Percentiles rank a stretch among this genome's conserved stretches.
Evolutionary conservation across 441 rosid genomes (phyloP).

Genomic region (Erodium moschatum): DNA sequence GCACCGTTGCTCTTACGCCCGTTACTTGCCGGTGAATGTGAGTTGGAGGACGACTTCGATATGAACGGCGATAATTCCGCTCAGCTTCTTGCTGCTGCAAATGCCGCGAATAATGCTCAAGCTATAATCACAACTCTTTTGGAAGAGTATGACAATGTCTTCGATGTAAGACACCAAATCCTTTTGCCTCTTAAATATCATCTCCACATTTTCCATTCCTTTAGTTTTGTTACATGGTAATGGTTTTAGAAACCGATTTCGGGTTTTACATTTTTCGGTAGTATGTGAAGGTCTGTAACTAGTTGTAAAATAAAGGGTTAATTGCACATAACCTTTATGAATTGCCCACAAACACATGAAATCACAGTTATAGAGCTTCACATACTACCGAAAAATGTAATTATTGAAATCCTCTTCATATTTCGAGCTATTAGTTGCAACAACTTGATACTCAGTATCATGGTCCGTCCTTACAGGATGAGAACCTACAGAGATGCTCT

Average conservation of each 20-base stretch:
- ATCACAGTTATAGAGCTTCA: background rate
- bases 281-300: background rate
- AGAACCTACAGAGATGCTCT: constrained; percentile 85
- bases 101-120: constrained; percentile 96
- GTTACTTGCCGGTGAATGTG: constrained; percentile 90
- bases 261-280: background rate
- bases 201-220: background rate
- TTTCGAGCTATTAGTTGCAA: background rate
- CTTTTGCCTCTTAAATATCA: constrained; percentile 4
- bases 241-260: constrained; percentile 6
- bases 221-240: constrained; percentile 13
- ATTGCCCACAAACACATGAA: no score
- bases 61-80: constrained; percentile 77
- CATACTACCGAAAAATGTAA: background rate
- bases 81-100: constrained; percentile 99
- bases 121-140: constrained; percentile 73
- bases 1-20: constrained; percentile 96
- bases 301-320: background rate
- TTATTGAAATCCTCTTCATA: background rate
- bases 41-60: constrained; percentile 84
- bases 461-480: constrained; percentile 57
- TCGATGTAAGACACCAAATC: constrained; percentile 56
- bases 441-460: constrained; percentile 7
- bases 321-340: no score
- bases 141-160: constrained; percentile 83